Evolutionary conservation across 495 filamentous ascomycete species (phyloP), one percentile per base, ranked within the genome.

Genomic region (Aspergillus kassunensis): DNA sequence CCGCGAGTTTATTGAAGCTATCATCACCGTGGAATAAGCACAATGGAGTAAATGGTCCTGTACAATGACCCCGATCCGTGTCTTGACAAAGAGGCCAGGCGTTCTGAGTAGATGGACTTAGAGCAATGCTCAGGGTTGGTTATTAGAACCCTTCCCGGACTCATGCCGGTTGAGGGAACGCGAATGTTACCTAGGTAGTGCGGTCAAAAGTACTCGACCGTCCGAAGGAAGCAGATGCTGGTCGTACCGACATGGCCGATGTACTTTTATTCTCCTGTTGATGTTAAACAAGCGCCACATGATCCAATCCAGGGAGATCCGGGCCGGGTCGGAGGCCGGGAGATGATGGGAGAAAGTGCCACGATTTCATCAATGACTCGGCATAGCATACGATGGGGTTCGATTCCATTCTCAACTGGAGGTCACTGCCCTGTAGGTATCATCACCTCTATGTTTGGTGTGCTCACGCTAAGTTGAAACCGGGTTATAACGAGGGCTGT

Each of bases 401-500:
- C 20, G 10, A 33, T 20, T 16, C 18, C 30, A 33, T 23, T 35
- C 8, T 23, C 30, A 31, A n/a, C 29, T 19, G 18, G 30, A 23
- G 18, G 44, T n/a, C 15, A 46, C 44, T 4, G 27, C 11, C 20
- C 41, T 46, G 27, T 46, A 24, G 30, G 29, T 13, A 24, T 45
- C 42, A 33, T 33, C 42, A 33, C 25, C 16, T 8, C 15, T 21
- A 23, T 24, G 19, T 46, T 21, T 3, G 44, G 30, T 29, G 10
- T 42, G 39, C n/a, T 2, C 30, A 9, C 44, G 30, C 30, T 35
- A 31, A 19, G 39, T 42, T 46, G 30, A 2, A 35, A 23, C 33
- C 33, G 34, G 21, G 33, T 43, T 49, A 57, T 53, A 33, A 13
- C 11, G 25, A 43, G 37, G 34, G 7, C 39, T 23, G 13, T 37